These are phyloP conservation scores for Desmodesmus armatus DNA, from an alignment of 139 green algal genomes.

Conservation along the genomic window DNA sequence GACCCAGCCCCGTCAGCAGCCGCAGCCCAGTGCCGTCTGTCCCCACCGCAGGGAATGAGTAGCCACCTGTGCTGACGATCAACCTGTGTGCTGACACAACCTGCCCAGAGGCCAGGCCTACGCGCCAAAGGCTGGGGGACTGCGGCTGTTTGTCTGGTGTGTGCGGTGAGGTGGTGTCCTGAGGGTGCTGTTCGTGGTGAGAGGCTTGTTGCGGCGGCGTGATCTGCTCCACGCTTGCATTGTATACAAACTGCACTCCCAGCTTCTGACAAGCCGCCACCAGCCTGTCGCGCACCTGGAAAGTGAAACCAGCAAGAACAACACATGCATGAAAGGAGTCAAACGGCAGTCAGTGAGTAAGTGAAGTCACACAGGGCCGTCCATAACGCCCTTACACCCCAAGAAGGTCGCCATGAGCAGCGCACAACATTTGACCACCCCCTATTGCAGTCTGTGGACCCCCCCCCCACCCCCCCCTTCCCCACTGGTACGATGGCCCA, in stretches of 20 bases:
- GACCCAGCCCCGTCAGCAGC: conserved; percentile 67
- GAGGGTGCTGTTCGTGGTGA: conserved; percentile 10
- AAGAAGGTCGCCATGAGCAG: too few relatives aligned
- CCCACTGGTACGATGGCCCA: too few relatives aligned
- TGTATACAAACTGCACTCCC: conserved; percentile 53
- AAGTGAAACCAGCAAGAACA: too few relatives aligned
- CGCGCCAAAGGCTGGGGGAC: conserved; percentile 20
- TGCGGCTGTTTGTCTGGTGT: neutral
- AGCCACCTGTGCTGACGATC: conserved; percentile 61
- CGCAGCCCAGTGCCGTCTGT: conserved; percentile 82
- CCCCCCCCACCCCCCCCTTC: too few relatives aligned
- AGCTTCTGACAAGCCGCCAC: conserved; percentile 67
- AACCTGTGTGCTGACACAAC: conserved; percentile 13
- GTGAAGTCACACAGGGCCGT: too few relatives aligned
- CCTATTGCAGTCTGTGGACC: too few relatives aligned
- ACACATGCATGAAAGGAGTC: too few relatives aligned
- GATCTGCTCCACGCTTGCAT: conserved; percentile 61
- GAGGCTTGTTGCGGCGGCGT: neutral
- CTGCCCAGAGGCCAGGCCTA: conserved; percentile 7
- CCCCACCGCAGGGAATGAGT: conserved; percentile 87
- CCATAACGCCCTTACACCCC: too few relatives aligned
- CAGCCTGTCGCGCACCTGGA: conserved; percentile 79
- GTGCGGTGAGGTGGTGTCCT: conserved; percentile 26
- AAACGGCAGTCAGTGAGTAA: too few relatives aligned
- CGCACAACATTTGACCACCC: too few relatives aligned